Evolutionary conservation across 2,329 filamentous ascomycete species (phyloP).

Genomic region (Apiospora koreana): DNA sequence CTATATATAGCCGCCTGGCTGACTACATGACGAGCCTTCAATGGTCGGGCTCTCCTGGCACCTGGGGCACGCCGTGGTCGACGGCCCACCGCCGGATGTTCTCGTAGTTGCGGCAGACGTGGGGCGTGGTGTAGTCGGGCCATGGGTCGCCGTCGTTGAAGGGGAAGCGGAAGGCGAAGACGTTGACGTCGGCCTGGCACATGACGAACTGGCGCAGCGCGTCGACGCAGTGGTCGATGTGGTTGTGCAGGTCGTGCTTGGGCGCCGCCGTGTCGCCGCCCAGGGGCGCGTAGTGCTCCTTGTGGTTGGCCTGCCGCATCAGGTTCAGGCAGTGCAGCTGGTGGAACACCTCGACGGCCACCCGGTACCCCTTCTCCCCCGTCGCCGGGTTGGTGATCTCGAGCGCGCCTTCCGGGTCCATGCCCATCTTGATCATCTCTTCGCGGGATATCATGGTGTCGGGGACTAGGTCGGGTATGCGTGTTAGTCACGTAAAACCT

Average conservation of each 20-base stretch:
- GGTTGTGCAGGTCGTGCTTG: conserved; percentile 42
- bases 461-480: conserved; percentile 45
- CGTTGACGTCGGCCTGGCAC: conserved; percentile 56
- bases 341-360: conserved; percentile 60
- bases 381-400: conserved; percentile 56
- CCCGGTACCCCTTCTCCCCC: conserved; percentile 59
- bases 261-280: conserved; percentile 51
- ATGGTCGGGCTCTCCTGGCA: conserved; percentile 32
- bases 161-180: conserved; percentile 55
- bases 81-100: conserved; percentile 52
- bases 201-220: conserved; percentile 53
- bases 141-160: conserved; percentile 49
- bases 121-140: conserved; percentile 55
- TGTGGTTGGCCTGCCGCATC: conserved; percentile 48
- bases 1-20: not conserved
- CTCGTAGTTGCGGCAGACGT: conserved; percentile 57
- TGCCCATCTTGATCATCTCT: conserved; percentile 53
- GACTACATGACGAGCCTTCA: not conserved
- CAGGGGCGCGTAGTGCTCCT: conserved; percentile 47
- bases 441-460: conserved; percentile 60
- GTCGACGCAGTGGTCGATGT: conserved; percentile 57
- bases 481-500: not conserved
- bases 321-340: conserved; percentile 54
- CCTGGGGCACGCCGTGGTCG: conserved; percentile 46
- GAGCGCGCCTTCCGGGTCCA: conserved; percentile 53